Conservation (phyloP, 768 basidiomycete species). For the Leccinum rimulosum region DNA sequence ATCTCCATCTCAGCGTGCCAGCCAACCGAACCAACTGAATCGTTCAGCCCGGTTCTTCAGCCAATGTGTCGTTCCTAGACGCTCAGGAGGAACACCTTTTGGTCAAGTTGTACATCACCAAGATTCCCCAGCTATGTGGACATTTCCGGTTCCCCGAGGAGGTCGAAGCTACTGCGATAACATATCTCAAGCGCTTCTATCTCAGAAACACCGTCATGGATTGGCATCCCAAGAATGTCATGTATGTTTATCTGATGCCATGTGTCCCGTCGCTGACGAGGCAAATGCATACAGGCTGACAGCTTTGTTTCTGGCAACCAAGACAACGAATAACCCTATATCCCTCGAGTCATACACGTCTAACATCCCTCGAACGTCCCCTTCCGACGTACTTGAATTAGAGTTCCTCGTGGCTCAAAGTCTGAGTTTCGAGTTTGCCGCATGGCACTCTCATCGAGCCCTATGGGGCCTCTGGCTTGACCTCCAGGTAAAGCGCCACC, state of each 20-base stretch:
- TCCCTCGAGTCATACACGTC: conserved; percentile 81
- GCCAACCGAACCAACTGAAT: neutral
- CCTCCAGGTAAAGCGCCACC: conserved; percentile 59
- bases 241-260: conserved; percentile 50
- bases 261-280: neutral
- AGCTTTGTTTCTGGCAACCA: conserved; percentile 90
- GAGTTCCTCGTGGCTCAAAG: conserved; percentile 97
- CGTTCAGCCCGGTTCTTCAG: conserved; percentile 69
- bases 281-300: conserved; percentile 66
- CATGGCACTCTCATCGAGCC: conserved; percentile 88
- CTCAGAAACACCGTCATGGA: conserved; percentile 98
- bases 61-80: conserved; percentile 61
- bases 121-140: conserved; percentile 81
- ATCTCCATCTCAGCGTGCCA: conserved; percentile 18
- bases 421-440: conserved; percentile 89
- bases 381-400: conserved; percentile 85
- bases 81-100: conserved; percentile 86
- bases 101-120: conserved; percentile 84
- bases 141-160: conserved; percentile 88
- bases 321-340: conserved; percentile 95
- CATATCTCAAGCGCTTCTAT: conserved; percentile 95
- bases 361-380: conserved; percentile 76
- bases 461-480: conserved; percentile 89
- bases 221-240: conserved; percentile 98
- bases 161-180: conserved; percentile 89